These are phyloP conservation scores for Xylariaceae sp. DNA, from an alignment of 2,329 filamentous ascomycete genomes.

Conservation along the genomic window DNA sequence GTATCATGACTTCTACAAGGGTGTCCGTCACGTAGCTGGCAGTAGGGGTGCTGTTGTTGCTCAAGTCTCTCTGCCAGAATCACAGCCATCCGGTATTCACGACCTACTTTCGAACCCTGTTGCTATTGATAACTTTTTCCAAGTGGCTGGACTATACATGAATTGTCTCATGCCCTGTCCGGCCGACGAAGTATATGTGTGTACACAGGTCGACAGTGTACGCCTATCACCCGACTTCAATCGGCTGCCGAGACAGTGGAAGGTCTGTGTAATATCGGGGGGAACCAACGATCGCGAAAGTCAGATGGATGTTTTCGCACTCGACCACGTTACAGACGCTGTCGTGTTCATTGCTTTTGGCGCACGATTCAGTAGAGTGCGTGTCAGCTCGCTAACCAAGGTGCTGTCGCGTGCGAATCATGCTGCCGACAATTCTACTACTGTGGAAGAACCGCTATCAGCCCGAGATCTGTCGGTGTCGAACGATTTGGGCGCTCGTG, in stretches of 20 bases:
- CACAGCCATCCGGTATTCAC: neutral
- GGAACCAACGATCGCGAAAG: neutral
- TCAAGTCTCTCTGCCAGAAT: neutral
- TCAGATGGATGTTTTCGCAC: neutral
- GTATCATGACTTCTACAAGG: neutral
- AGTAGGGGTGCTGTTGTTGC: neutral
- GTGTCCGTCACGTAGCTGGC: neutral
- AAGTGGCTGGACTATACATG: slow-evolving; percentile 35
- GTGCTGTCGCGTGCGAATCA: neutral
- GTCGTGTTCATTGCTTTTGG: neutral
- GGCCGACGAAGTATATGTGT: slow-evolving; percentile 24
- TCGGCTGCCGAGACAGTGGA: neutral
- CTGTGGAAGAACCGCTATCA: neutral
- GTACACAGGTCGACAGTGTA: neutral
- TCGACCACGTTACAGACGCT: neutral
- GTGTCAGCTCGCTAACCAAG: neutral
- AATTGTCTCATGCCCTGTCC: slow-evolving; percentile 23
- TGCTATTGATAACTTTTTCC: slow-evolving; percentile 24
- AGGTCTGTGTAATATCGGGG: neutral
- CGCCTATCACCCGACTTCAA: neutral
- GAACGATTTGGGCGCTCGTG: neutral
- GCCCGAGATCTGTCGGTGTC: no score
- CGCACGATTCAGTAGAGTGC: neutral
- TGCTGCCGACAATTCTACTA: neutral
- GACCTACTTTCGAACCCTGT: neutral